Evolutionary conservation across 306 rosid genomes (phyloP).

Genomic region (Lotus japonicus): DNA sequence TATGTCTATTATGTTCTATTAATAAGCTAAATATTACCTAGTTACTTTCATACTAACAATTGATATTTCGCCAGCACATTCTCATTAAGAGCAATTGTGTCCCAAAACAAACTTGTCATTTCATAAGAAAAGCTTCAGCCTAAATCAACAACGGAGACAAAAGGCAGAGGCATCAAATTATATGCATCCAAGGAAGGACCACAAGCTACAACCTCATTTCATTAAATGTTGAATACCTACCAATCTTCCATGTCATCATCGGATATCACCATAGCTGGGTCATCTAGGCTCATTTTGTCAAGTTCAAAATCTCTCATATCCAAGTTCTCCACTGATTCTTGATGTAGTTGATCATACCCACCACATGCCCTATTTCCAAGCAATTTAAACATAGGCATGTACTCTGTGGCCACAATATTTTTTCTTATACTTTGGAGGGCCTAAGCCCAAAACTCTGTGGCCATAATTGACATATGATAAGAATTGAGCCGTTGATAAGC

Average conservation of each 20-base stretch:
- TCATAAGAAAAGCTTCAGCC: constrained; percentile 7
- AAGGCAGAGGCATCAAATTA: neutral
- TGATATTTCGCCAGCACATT: constrained; percentile 7
- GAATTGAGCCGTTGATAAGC: constrained; percentile 34
- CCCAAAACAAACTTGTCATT: neutral
- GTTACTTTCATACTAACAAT: neutral
- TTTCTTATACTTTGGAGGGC: too few species aligned
- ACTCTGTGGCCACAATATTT: too few species aligned
- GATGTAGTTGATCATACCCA: constrained; percentile 18
- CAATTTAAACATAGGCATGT: constrained; percentile 61
- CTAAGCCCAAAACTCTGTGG: too few species aligned
- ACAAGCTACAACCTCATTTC: neutral
- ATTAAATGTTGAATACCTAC: constrained; percentile 24
- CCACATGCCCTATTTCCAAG: constrained; percentile 42
- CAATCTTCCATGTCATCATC: constrained; percentile 87
- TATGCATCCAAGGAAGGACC: neutral
- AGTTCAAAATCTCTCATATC: constrained; percentile 27
- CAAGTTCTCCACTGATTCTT: constrained; percentile 13
- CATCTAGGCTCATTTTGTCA: constrained; percentile 44
- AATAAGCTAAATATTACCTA: too few species aligned
- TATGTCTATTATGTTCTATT: neutral
- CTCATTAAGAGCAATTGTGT: neutral
- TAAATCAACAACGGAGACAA: neutral
- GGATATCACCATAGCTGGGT: constrained; percentile 32
- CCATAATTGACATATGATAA: constrained; percentile 45